Evolutionary conservation across 2,329 filamentous ascomycete genomes (phyloP).

Genomic region (Ciborinia camelliae): DNA sequence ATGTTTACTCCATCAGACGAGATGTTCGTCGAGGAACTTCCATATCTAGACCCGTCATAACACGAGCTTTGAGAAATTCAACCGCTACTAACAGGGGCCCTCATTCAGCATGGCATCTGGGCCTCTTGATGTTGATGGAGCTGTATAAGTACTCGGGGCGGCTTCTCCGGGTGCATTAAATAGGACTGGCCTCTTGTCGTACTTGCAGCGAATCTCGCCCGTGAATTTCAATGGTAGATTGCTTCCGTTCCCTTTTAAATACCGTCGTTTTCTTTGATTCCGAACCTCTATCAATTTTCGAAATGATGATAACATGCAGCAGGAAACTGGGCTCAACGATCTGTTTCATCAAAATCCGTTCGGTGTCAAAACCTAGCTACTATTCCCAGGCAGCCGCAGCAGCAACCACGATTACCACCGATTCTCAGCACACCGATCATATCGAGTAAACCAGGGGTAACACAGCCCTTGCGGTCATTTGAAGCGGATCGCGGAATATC

Average conservation of each 20-base stretch:
- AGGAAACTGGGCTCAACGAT: constrained; percentile 14
- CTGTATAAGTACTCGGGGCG: not conserved
- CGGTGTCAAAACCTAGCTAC: not conserved
- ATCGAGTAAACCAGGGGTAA: not conserved
- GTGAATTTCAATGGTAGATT: constrained; percentile 7
- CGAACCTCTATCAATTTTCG: not conserved
- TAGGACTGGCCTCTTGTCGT: constrained; percentile 3
- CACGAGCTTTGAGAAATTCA: not conserved
- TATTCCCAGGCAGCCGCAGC: not conserved
- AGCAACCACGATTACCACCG: not conserved
- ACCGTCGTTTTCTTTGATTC: not conserved
- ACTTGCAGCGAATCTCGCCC: not conserved
- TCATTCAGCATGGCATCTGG: constrained; percentile 1
- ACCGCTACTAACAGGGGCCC: not conserved
- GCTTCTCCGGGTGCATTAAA: constrained; percentile 6
- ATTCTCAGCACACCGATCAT: not conserved
- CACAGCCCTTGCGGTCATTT: not conserved
- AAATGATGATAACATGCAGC: not conserved
- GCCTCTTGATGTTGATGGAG: not conserved
- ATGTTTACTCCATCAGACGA: not conserved
- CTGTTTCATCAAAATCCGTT: not conserved
- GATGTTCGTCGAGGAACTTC: not conserved
- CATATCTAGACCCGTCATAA: not conserved
- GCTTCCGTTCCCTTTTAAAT: not conserved
- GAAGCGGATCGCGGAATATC: not conserved